Evolutionary conservation across 2,329 filamentous ascomycete genomes (phyloP).

Genomic region (Penicillium sumatraense): DNA sequence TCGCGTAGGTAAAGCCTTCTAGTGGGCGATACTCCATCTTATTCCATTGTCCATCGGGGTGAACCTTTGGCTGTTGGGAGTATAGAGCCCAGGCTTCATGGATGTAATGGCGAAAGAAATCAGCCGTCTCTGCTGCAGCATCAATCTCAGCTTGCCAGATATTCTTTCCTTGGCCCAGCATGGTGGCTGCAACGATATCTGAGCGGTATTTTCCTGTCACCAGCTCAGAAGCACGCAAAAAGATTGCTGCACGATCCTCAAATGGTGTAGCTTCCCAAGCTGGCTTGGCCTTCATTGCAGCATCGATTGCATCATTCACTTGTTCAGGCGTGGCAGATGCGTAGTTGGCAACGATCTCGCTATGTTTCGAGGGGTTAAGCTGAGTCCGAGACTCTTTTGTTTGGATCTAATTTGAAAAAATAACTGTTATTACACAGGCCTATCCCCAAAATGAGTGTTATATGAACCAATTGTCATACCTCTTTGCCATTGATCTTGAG

Average conservation of each 20-base stretch:
- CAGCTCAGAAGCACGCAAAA: slow-evolving; percentile 90
- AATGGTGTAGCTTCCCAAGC: slow-evolving; percentile 82
- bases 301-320: slow-evolving; percentile 20
- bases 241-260: slow-evolving; percentile 84
- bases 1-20: slow-evolving; percentile 90
- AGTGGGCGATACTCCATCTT: slow-evolving; percentile 82
- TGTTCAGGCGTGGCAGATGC: slow-evolving; percentile 21
- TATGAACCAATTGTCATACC: slow-evolving; percentile 5
- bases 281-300: slow-evolving; percentile 23
- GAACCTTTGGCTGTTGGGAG: slow-evolving; percentile 78
- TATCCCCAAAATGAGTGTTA: no score
- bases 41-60: slow-evolving; percentile 84
- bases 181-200: slow-evolving; percentile 90
- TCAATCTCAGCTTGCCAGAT: slow-evolving; percentile 98
- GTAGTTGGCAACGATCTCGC: slow-evolving; percentile 29
- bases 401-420: slow-evolving; percentile 14
- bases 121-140: slow-evolving; percentile 82
- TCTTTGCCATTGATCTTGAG: slow-evolving; percentile 21
- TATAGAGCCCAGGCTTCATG: slow-evolving; percentile 89
- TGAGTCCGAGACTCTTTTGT: slow-evolving; percentile 23
- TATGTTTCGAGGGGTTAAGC: slow-evolving; percentile 25
- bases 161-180: slow-evolving; percentile 95
- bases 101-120: slow-evolving; percentile 88
- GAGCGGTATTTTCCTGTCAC: slow-evolving; percentile 88
- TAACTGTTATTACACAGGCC: no score